Conservation (phyloP, 2,329 filamentous ascomycete genomes). For the Stachybotrys chlorohalonatus region DNA sequence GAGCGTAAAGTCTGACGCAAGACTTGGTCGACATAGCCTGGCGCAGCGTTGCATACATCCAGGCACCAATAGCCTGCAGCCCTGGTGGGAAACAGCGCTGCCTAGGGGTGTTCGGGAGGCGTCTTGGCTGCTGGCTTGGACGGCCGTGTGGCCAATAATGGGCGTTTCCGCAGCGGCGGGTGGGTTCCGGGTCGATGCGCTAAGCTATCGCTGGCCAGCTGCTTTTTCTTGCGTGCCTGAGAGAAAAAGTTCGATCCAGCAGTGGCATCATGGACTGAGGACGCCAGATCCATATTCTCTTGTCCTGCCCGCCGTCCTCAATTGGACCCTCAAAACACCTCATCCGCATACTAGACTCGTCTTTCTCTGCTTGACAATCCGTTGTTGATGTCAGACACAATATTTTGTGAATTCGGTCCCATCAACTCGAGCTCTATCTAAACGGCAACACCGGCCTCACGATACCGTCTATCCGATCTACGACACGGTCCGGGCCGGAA, state of each 20-base stretch:
- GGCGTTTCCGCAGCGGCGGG: slow-evolving; percentile 1
- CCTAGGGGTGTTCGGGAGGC: neutral
- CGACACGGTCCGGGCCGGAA: too few species aligned
- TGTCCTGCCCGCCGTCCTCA: neutral
- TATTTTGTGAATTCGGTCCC: neutral
- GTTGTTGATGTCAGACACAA: too few species aligned
- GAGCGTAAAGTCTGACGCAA: neutral
- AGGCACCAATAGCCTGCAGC: too few species aligned
- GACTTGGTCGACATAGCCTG: too few species aligned
- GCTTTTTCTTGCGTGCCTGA: neutral
- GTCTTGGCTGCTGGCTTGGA: neutral
- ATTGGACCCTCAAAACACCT: neutral
- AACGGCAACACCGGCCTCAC: too few species aligned
- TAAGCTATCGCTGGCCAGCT: neutral
- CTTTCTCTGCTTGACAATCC: too few species aligned
- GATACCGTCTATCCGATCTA: neutral
- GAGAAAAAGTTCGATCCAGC: slow-evolving; percentile 6
- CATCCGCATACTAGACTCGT: too few species aligned
- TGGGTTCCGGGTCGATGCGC: slow-evolving; percentile 5
- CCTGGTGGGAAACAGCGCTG: too few species aligned
- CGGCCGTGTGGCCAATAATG: neutral
- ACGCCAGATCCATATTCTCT: neutral
- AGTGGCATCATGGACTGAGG: neutral
- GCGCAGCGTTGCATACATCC: too few species aligned
- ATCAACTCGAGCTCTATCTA: neutral